Percentiles rank a stretch among this genome's conserved stretches.
These are phyloP conservation scores for Ensete ventricosum DNA, from an alignment of 176 grass and related monocot genomes.

Conservation along the genomic window DNA sequence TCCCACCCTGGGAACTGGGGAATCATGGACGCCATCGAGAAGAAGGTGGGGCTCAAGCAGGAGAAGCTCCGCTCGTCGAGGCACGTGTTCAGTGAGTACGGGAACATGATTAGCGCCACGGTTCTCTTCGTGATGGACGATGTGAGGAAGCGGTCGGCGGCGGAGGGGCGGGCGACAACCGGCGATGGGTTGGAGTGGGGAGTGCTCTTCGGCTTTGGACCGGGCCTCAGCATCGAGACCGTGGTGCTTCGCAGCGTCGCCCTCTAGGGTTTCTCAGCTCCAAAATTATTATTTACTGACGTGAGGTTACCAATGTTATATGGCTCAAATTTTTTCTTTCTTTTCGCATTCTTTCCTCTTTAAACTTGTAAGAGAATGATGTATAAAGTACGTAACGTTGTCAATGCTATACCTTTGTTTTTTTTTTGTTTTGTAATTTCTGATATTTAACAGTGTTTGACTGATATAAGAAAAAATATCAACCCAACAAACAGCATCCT, in stretches of 20 bases:
- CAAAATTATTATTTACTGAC: too few species aligned
- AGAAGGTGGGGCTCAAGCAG: neutral
- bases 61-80: neutral
- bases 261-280: neutral
- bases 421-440: too few species aligned
- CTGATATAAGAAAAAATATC: too few species aligned
- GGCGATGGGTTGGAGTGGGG: neutral
- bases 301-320: too few species aligned
- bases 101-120: neutral
- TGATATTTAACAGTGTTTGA: too few species aligned
- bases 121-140: neutral
- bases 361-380: too few species aligned
- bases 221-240: neutral
- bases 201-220: neutral
- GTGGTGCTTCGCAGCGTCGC: neutral
- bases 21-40: conserved; percentile 3
- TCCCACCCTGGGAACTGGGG: neutral
- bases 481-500: too few species aligned
- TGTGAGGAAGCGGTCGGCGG: neutral
- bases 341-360: too few species aligned
- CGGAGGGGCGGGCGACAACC: neutral
- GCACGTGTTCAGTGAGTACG: neutral
- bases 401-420: too few species aligned
- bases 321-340: too few species aligned
- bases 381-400: too few species aligned